Evolutionary conservation across 2,329 filamentous ascomycete species (phyloP), one percentile per base, ranked within the genome.

Genomic region (Exophiala oligosperma): DNA sequence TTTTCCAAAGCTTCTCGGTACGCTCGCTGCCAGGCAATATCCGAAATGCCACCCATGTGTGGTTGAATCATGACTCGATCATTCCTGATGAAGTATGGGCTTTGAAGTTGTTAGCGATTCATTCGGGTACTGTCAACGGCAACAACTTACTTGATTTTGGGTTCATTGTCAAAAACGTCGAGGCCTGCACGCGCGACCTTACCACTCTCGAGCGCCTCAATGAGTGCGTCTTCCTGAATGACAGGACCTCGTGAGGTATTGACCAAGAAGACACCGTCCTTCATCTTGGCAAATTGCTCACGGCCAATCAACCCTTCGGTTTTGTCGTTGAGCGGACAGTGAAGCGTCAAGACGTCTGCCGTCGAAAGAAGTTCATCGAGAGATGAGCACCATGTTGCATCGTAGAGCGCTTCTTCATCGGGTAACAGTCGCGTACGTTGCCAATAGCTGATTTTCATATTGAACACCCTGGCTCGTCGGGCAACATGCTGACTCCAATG

Each of bases 371-470:
- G 52, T 3, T 71, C 67, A 8, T 73, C 65, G 3, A 75, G 59
- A 2, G 63, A 58, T 3, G 54, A 12, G 35, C 41, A 76, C 46
- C 60, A 64, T 8, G 41, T 51, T 0, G 49, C 44, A 14, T 51
- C 72, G 66, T 77, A 77, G 52, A 73, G 59, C 5, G 74, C 71
- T 2, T 75, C 76, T 4, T 59, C 73, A 56, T 86, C 84, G 1
- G 81, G 77, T 17, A 74, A 76, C 63, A 94, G 73, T 66, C 78
- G 73, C 1, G 76, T 81, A 6, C 91, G 84, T 71, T 94, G 94
- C 68, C 91, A 80, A 68, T 95, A 94, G 49, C 86, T 81, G 11
- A 90, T 80, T 44, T 74, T 81, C 88, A 94, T 92, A 9, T 87
- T 89, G 69, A 95, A 92, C 0, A 80, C 88, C 54, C 83, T 79